Base-by-base conservation (phyloP, 2,329 filamentous ascomycete genomes). In the Hymenoscyphus scutula region DNA sequence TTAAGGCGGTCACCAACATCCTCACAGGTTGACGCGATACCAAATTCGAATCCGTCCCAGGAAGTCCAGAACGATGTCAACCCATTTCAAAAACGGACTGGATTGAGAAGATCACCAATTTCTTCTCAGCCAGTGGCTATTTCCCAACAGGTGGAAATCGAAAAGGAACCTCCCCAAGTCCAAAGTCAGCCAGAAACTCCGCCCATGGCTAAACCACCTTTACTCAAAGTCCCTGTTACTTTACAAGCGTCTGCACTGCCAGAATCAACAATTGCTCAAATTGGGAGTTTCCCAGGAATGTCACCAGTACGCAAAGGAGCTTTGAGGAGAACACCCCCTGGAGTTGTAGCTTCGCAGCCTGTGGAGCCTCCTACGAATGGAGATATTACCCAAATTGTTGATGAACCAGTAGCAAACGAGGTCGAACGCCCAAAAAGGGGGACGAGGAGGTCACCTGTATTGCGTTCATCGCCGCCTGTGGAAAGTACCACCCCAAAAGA, bases 1-100 rank as follows among this genome's bases (percentile, higher is more conserved):
- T 61, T 73, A 25, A 68, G 69, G 29, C 65, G 71, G 15, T 72
- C 71, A 27, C 70, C 68, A 15, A 53, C 66, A 41, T 45, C 55
- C 15, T 62, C 62, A 6, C 60, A 59, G n/a, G 30, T 23, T 25
- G 56, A 27, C 13, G 11, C 19, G 13, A 37, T 37, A n/a, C 10
- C 37, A 7, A 30, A 54, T 30, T 30, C 25, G 3, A 64, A 62
- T 68, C 66, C 23, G 62, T 64, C 19, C 23, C 62, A 32, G 34
- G 17, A 48, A n/a, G 11, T 58, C 2, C 38, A 25, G 23, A 29
- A 61, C 23, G 54, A 61, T 23, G n/a, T 32, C 15, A 59, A 65
- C 45, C 63, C 63, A 4, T 63, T 65, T 53, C 48, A 53, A 48
- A 65, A 61, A 45, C 59, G 32, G 34, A 57, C 30, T 45, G 63